These are phyloP conservation scores for Adiantum capillusveneris DNA, from an alignment of 75 land plant genomes.

Conservation along the genomic window DNA sequence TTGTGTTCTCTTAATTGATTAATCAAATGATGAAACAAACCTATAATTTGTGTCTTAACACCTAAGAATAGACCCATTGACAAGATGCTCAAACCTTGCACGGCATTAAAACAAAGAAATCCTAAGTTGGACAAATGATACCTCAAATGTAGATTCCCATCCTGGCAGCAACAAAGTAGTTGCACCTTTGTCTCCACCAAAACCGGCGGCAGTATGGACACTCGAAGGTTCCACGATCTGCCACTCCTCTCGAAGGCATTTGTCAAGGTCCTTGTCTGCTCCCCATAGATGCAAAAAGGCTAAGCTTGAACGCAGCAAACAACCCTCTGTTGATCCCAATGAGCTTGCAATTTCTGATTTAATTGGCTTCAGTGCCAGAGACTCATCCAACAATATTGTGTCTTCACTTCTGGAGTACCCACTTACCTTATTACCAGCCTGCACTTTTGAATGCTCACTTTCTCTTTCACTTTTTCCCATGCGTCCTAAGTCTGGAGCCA, in stretches of 20 bases:
- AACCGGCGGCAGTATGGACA: conserved; percentile 48
- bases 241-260: conserved; percentile 56
- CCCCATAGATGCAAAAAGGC: conserved; percentile 82
- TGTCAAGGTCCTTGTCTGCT: conserved; percentile 58
- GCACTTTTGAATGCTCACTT: background rate
- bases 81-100: no score
- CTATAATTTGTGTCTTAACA: no score
- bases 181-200: conserved; percentile 73
- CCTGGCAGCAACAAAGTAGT: conserved; percentile 62
- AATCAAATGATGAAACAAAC: no score
- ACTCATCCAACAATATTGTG: background rate
- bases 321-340: conserved; percentile 34
- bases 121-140: conserved; percentile 8
- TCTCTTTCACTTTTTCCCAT: background rate
- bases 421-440: background rate
- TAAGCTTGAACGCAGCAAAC: conserved; percentile 45
- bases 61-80: no score
- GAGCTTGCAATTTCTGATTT: conserved; percentile 3
- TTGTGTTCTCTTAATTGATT: no score
- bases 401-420: background rate
- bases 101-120: no score
- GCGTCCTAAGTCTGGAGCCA: conserved; percentile 25
- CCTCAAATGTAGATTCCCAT: conserved; percentile 51
- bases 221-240: conserved; percentile 44
- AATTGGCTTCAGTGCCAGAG: background rate